Evolutionary conservation across 2,329 filamentous ascomycete genomes (phyloP), one percentile per base, ranked within the genome.

Genomic region (Clonostachys solani): DNA sequence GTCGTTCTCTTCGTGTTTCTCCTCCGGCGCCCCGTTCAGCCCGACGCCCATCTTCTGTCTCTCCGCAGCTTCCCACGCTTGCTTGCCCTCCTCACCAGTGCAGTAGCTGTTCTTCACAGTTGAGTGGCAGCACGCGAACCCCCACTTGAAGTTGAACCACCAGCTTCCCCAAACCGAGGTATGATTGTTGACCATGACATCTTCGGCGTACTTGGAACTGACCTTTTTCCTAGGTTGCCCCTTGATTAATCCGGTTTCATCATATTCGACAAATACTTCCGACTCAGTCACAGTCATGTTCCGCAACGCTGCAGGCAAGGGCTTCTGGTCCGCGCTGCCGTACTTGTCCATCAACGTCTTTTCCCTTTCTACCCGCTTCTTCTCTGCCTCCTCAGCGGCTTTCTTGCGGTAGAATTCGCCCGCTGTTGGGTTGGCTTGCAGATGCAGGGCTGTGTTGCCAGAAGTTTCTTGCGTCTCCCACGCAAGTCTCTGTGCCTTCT

Each of bases 51-150:
- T 70, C n/a, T 75, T 67, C 60, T 77, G 81, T 55, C 62, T 71
- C 54, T 94, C 84, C 1, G 89, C 84, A 48, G 88, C 86, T 56
- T 92, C 85, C 66, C 89, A 91, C 2, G 90, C 92, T 51, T 71
- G 72, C 64, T 84, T 95, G 35, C 94, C 94, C 49, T 88, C 89
- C 50, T 94, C 89, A 23, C 94, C 94, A 1, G 92, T 97, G 66
- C 94, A 99, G 61, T 97, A 99, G 60, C 91, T 96, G 67, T 99
- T 97, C 70, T 95, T 96, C 52, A 95, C 81, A 18, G 84, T 86
- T 0, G 91, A 96, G 64, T 95, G 91, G 72, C 94, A 99, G 66
- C 94, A 99, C 18, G 88, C 81, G 66, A 96, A 99, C 2, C 94
- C 94, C 94, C 94, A 99, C 66, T 86, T 81, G 70, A 96, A 97